These are phyloP conservation scores for Citrullus mucosospermus DNA, from an alignment of 306 rosid genomes.

Conservation along the genomic window DNA sequence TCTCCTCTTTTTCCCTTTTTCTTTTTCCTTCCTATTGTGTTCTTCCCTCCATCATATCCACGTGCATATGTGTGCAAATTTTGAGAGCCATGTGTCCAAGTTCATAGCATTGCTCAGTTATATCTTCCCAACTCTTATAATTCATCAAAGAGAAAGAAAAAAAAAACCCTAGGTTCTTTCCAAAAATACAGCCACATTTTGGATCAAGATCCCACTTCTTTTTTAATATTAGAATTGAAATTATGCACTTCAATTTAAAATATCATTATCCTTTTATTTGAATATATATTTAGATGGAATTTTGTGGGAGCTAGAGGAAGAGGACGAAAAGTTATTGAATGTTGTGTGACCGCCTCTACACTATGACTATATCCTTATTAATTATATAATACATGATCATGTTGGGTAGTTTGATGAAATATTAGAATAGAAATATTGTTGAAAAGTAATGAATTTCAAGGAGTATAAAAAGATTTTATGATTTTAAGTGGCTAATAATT, in stretches of 20 bases:
- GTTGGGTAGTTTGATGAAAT: too few relatives aligned
- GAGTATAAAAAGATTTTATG: too few relatives aligned
- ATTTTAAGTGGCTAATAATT: too few relatives aligned
- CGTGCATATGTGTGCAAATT: not conserved
- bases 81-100: not conserved
- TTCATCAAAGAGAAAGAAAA: not conserved
- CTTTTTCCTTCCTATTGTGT: not conserved
- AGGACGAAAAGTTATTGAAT: too few relatives aligned
- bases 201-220: not conserved
- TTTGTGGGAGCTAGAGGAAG: too few relatives aligned
- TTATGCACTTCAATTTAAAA: not conserved
- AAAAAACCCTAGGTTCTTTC: not conserved
- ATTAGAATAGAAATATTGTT: too few relatives aligned
- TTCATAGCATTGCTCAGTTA: not conserved
- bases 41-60: not conserved
- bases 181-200: not conserved
- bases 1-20: not conserved
- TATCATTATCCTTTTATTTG: not conserved
- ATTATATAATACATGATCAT: too few relatives aligned
- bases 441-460: too few relatives aligned
- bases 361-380: too few relatives aligned
- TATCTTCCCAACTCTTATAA: not conserved
- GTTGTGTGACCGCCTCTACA: too few relatives aligned
- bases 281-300: too few relatives aligned
- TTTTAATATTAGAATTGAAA: not conserved